A percentile compares a stretch with the other conserved stretches of the same genome.
Evolutionary conservation across 495 filamentous ascomycete species (phyloP).

Genomic region (Annulohypoxylon maeteangense): DNA sequence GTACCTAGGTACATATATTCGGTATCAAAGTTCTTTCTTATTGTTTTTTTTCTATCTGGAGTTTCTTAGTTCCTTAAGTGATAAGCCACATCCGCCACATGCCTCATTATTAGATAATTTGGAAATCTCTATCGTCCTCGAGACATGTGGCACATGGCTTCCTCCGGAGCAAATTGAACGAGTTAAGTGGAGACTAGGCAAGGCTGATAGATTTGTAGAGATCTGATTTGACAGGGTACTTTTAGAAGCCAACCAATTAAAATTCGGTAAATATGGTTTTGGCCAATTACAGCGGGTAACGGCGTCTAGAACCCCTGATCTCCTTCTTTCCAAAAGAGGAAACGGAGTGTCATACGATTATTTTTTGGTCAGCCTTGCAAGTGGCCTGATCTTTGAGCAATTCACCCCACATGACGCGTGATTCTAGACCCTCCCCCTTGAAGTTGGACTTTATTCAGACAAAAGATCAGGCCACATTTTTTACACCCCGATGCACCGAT

Average conservation of each 20-base stretch:
- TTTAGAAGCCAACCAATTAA: conserved; percentile 18
- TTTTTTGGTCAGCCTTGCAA: conserved; percentile 44
- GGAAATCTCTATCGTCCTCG: background rate
- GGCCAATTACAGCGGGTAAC: conserved; percentile 23
- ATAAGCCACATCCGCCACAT: conserved; percentile 32
- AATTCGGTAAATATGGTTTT: background rate
- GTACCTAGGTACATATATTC: background rate
- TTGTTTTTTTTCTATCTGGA: background rate
- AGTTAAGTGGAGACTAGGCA: conserved; percentile 25
- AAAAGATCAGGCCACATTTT: conserved; percentile 42
- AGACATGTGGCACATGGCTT: conserved; percentile 20
- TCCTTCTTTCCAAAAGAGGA: conserved; percentile 25
- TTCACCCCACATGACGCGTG: conserved; percentile 45
- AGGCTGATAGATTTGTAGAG: conserved; percentile 26
- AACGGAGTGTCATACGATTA: conserved; percentile 50
- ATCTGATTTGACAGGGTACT: conserved; percentile 1
- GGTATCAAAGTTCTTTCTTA: background rate
- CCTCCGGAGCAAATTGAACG: conserved; percentile 18
- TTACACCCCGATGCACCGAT: conserved; percentile 36
- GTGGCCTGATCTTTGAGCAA: conserved; percentile 46
- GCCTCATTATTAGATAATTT: conserved; percentile 2
- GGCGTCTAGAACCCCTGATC: conserved; percentile 31
- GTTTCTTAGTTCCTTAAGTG: background rate
- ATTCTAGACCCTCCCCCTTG: conserved; percentile 43
- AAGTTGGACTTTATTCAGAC: conserved; percentile 27